Conservation (phyloP, 2,329 filamentous ascomycete genomes). For the Samsoniella hepiali region DNA sequence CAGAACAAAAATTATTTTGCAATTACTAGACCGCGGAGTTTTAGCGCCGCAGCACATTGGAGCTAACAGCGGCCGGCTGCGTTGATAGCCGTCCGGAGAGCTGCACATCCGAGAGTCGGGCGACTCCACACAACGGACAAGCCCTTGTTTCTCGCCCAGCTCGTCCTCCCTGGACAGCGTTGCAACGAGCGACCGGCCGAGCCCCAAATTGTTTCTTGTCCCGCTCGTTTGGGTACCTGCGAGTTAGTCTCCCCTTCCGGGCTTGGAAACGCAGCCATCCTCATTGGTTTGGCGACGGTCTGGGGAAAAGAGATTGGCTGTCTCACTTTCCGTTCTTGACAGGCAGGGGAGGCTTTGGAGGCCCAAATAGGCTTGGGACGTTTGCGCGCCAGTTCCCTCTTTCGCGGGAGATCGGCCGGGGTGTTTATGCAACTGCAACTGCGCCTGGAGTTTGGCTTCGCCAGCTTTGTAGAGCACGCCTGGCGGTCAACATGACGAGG, state of each 20-base stretch:
- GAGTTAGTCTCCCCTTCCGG: no score
- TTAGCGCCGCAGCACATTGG: background rate
- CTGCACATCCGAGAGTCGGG: conserved; percentile 1
- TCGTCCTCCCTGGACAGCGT: background rate
- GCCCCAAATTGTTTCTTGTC: background rate
- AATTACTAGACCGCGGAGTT: background rate
- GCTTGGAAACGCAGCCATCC: background rate
- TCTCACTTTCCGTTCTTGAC: background rate
- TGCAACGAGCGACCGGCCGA: background rate
- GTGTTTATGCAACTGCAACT: no score
- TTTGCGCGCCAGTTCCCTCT: background rate
- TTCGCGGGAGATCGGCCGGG: background rate
- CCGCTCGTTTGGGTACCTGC: no score
- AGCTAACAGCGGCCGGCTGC: conserved; percentile 2
- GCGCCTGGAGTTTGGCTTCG: no score
- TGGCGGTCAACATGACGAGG: no score
- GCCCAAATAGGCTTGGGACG: background rate
- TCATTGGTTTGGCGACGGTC: conserved; percentile 2
- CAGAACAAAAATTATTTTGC: background rate
- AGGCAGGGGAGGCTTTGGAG: background rate
- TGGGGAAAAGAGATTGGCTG: conserved; percentile 10
- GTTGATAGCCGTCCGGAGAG: conserved; percentile 15
- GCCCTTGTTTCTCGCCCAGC: no score
- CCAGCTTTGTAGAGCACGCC: no score
- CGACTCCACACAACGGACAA: background rate